These are phyloP conservation scores for Botrytis tulipae DNA, from an alignment of 2,329 filamentous ascomycete genomes.

Conservation along the genomic window DNA sequence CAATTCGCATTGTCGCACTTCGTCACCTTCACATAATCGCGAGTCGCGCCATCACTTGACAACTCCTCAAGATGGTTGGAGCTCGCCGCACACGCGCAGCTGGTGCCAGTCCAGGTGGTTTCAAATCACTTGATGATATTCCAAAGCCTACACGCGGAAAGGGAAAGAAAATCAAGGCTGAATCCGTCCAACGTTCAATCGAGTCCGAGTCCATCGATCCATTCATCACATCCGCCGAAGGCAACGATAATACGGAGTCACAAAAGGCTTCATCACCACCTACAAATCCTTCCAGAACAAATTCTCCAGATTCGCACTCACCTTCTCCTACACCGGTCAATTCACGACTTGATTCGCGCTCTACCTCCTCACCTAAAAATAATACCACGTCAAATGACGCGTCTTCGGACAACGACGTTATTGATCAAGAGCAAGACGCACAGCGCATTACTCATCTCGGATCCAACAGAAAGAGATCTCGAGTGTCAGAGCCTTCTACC, in stretches of 20 bases:
- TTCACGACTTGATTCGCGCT: slow-evolving; percentile 18
- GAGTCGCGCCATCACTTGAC: slow-evolving; percentile 7
- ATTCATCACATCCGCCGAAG: neutral
- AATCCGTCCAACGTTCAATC: neutral
- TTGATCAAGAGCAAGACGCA: neutral
- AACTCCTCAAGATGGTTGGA: slow-evolving; percentile 10
- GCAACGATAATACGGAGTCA: slow-evolving; percentile 3
- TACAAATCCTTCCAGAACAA: neutral
- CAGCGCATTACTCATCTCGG: neutral
- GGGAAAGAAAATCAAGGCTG: slow-evolving; percentile 5
- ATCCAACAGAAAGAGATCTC: slow-evolving; percentile 16
- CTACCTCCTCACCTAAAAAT: slow-evolving; percentile 8
- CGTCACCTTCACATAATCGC: neutral
- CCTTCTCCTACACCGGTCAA: slow-evolving; percentile 17
- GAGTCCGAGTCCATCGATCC: slow-evolving; percentile 8
- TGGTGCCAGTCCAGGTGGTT: slow-evolving; percentile 17
- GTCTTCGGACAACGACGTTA: slow-evolving; percentile 16
- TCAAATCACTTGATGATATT: slow-evolving; percentile 20
- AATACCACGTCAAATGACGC: neutral
- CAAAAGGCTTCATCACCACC: slow-evolving; percentile 10
- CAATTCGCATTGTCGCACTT: neutral
- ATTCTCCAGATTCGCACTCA: slow-evolving; percentile 15
- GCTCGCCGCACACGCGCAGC: slow-evolving; percentile 12
- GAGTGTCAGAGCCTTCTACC: slow-evolving; percentile 2
- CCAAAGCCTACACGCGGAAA: slow-evolving; percentile 3